Conservation (phyloP, 495 filamentous ascomycete species). For the Hypoxylon fragiforme region DNA sequence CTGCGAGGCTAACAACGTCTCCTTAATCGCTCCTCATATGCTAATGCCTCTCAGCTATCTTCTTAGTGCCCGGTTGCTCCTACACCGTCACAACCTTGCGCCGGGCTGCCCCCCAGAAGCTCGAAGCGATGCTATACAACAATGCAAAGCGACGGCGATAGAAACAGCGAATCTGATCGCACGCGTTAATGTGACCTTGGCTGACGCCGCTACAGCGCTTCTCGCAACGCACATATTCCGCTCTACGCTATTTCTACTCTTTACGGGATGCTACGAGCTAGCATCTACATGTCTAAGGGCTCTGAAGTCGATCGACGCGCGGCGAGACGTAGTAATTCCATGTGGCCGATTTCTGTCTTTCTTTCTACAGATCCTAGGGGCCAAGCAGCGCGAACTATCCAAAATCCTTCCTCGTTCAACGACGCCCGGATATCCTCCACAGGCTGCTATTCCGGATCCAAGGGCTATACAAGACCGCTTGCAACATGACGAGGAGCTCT, state of each 20-base stretch:
- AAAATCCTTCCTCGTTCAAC: slow-evolving; percentile 38
- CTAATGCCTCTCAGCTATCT: slow-evolving; percentile 75
- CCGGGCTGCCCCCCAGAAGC: slow-evolving; percentile 67
- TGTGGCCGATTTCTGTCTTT: slow-evolving; percentile 86
- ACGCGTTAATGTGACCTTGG: slow-evolving; percentile 55
- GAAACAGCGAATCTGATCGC: slow-evolving; percentile 78
- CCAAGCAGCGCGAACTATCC: slow-evolving; percentile 57
- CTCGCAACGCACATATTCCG: slow-evolving; percentile 90
- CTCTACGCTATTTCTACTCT: slow-evolving; percentile 77
- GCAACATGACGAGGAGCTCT: slow-evolving; percentile 85
- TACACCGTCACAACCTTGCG: slow-evolving; percentile 90
- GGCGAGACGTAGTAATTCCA: slow-evolving; percentile 70
- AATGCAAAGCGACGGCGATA: slow-evolving; percentile 71
- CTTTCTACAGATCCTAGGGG: slow-evolving; percentile 68
- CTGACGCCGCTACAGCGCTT: slow-evolving; percentile 49
- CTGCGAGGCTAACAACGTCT: slow-evolving; percentile 65
- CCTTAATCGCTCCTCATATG: slow-evolving; percentile 71
- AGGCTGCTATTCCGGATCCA: slow-evolving; percentile 25
- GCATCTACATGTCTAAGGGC: slow-evolving; percentile 75
- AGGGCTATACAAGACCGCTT: slow-evolving; percentile 51
- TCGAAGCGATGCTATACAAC: slow-evolving; percentile 70
- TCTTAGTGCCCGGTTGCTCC: slow-evolving; percentile 78
- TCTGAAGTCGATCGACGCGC: slow-evolving; percentile 66
- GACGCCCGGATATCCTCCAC: slow-evolving; percentile 29
- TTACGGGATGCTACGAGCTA: slow-evolving; percentile 69